These are phyloP conservation scores for Puccinia polysora DNA, from an alignment of 1,284 basidiomycete species.

Conservation along the genomic window DNA sequence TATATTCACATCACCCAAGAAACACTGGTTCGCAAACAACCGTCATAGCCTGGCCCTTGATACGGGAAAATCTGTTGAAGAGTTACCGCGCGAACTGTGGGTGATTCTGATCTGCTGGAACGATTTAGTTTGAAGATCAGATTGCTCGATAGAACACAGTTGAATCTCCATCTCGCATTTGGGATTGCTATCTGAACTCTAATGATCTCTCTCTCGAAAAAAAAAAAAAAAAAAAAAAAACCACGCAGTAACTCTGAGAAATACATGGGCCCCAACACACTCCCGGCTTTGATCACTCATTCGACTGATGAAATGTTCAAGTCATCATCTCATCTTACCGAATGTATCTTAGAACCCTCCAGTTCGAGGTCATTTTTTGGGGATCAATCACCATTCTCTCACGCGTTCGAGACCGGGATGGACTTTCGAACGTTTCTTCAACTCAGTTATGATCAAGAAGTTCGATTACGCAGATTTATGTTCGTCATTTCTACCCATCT, in stretches of 20 bases:
- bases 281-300: constrained; percentile 39
- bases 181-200: no score
- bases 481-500: constrained; percentile 1
- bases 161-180: no score
- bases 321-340: constrained; percentile 36
- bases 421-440: constrained; percentile 42
- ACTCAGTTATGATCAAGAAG: constrained; percentile 43
- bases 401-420: constrained; percentile 43
- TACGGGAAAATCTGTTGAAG: constrained; percentile 38
- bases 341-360: constrained; percentile 42
- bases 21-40: constrained; percentile 35
- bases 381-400: constrained; percentile 43
- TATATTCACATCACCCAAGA: constrained; percentile 40
- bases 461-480: constrained; percentile 41
- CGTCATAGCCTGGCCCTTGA: constrained; percentile 42
- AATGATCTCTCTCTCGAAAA: no score
- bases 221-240: no score
- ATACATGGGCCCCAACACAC: constrained; percentile 44
- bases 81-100: constrained; percentile 38
- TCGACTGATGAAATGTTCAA: constrained; percentile 44
- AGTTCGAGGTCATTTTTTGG: constrained; percentile 40
- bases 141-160: no score
- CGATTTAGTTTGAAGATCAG: no score
- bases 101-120: no score
- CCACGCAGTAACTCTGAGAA: constrained; percentile 36